Conservation (phyloP, 2,329 filamentous ascomycete species). For the Epichloe gansuensis region DNA sequence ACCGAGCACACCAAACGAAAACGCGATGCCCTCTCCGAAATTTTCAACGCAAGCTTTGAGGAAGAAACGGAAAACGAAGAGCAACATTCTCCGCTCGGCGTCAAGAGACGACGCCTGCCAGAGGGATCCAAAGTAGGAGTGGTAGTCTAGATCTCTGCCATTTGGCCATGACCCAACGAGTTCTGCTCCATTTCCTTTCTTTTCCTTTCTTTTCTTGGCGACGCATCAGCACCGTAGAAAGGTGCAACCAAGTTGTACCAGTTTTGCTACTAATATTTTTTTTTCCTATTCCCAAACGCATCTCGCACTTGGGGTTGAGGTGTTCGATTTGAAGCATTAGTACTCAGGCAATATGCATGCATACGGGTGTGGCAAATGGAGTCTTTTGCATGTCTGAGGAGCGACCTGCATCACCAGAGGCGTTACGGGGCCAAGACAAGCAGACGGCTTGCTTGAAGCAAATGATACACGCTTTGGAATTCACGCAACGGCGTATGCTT, state of each 20-base stretch:
- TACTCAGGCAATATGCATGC: background rate
- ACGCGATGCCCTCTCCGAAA: constrained; percentile 23
- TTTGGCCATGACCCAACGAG: background rate
- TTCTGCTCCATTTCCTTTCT: background rate
- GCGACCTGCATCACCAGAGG: background rate
- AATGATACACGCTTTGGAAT: background rate
- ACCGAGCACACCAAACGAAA: constrained; percentile 18
- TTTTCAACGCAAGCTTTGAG: constrained; percentile 29
- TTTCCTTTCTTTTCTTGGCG: background rate
- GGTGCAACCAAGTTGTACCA: background rate
- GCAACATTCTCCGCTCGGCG: constrained; percentile 14
- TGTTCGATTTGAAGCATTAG: background rate
- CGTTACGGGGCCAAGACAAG: background rate
- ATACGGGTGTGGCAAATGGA: background rate
- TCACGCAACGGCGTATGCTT: background rate
- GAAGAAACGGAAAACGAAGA: constrained; percentile 23
- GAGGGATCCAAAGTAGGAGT: constrained; percentile 19
- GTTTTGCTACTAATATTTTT: background rate
- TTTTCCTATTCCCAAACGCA: background rate
- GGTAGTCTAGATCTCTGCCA: constrained; percentile 13
- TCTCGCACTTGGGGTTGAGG: background rate
- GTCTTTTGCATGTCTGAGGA: background rate
- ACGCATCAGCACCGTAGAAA: no score
- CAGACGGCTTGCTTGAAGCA: background rate
- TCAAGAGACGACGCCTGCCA: constrained; percentile 22